phyloP scores from a whole-genome alignment of 2,329 filamentous ascomycete species.

The Claviceps cyperi region DNA sequence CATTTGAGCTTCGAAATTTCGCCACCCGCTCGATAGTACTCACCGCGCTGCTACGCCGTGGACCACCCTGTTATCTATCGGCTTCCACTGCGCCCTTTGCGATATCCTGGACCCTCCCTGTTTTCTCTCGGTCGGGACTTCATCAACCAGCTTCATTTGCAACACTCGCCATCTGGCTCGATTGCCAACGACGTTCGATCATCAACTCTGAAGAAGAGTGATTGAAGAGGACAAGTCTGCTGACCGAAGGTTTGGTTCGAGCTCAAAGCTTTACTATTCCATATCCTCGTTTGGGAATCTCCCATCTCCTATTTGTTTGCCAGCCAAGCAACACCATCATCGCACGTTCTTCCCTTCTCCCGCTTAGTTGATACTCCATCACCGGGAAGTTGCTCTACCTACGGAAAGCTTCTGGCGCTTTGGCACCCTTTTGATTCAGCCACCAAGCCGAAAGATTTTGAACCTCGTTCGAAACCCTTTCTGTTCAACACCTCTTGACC shows the following conservation, averaged over 20 bases:
- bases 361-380: slow-evolving; percentile 10
- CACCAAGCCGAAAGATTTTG: slow-evolving; percentile 1
- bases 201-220: neutral
- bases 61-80: neutral
- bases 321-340: slow-evolving; percentile 19
- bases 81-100: neutral
- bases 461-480: slow-evolving; percentile 6
- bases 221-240: neutral
- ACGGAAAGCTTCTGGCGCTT: slow-evolving; percentile 6
- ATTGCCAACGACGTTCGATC: neutral
- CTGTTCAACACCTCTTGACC: slow-evolving; percentile 13
- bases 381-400: slow-evolving; percentile 4
- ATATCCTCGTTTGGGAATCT: slow-evolving; percentile 21
- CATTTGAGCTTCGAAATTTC: neutral
- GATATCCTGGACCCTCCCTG: neutral
- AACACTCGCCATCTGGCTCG: neutral
- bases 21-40: neutral
- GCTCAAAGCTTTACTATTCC: slow-evolving; percentile 24
- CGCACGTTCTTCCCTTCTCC: slow-evolving; percentile 15
- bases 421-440: slow-evolving; percentile 6
- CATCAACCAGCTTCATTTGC: neutral
- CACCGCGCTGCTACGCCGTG: neutral
- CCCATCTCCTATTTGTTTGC: slow-evolving; percentile 17
- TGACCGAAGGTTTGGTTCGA: slow-evolving; percentile 19
- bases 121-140: neutral